Evolutionary conservation across 306 rosid species (phyloP), one percentile per base, ranked within the genome.

Genomic region (Pueraria montana): DNA sequence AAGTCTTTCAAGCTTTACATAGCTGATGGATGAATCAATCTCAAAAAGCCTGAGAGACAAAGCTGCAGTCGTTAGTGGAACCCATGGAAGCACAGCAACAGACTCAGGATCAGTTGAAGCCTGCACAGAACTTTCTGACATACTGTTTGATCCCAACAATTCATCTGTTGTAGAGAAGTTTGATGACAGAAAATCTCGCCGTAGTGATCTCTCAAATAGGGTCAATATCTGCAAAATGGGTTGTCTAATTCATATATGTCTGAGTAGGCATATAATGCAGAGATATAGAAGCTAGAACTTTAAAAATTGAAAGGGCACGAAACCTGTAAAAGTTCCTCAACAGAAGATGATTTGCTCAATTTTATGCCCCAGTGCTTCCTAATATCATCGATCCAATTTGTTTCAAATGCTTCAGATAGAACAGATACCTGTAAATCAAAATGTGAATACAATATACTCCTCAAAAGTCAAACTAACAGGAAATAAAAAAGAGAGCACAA

Each of bases 41-140:
- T 94, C 99, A 58, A 85, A 91, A 75, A 94, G 89, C 84, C 99
- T 87, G 78, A 96, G 83, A 82, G 95, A 91, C 84, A 96, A 84
- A 79, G 99, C 99, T 56, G 98, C 94, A 66, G 88, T 84, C 48
- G 97, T 96, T 81, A 84, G 91, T 40, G 99, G 98, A 59, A 96
- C 83, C 99, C 99, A 96, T 68, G 99, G 99, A 86, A 94, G 95
- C 63, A 90, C 74, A 78, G 86, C 78, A 79, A 91, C 83, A 13
- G 93, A 87, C 50, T 88, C 91, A 55, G 80, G 82, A 76, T 85
- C 93, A 38, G 79, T 62, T 64, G 74, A 81, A 79, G 89, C 84
- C 78, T 23, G 83, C 30, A 74, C 75, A 81, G 88, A 84, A 81
- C 21, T 67, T 62, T 77, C 85, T 4, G 86, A 72, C 84, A 80